Conservation (phyloP, 176 grass and related monocot genomes). For the Oryza meridionalis region DNA sequence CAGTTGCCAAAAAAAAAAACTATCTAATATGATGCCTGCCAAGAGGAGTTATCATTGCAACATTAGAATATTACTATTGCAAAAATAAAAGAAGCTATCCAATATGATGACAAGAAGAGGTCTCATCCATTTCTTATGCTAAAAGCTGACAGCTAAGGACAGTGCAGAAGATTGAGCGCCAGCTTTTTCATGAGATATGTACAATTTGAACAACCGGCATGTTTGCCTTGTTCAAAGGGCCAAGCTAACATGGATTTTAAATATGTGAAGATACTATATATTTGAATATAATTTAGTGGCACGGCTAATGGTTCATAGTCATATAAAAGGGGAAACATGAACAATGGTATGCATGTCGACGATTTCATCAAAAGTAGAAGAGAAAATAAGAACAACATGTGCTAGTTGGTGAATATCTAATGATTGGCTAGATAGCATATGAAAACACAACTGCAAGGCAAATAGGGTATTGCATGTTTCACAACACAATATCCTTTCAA, state of each 20-base stretch:
- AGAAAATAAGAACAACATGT: neutral
- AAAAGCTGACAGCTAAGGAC: slow-evolving; percentile 16
- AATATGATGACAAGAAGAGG: neutral
- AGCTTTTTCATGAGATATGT: neutral
- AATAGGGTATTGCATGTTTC: neutral
- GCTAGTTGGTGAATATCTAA: neutral
- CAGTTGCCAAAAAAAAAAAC: neutral
- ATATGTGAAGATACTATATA: neutral
- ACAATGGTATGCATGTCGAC: neutral
- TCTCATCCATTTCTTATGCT: neutral
- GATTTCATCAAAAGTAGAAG: neutral
- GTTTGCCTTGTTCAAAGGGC: neutral
- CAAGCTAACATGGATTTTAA: neutral
- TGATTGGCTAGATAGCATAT: slow-evolving; percentile 21
- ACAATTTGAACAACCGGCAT: neutral
- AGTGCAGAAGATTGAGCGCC: neutral
- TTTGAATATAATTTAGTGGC: slow-evolving; percentile 1
- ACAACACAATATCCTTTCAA: neutral
- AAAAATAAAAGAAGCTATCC: neutral
- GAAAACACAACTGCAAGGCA: neutral
- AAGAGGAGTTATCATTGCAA: neutral
- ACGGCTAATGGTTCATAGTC: neutral
- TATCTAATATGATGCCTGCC: neutral
- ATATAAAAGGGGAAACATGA: neutral
- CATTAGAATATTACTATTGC: neutral